Evolutionary conservation across 805 yeast species (phyloP), one percentile per base, ranked within the genome.

Genomic region (Cephaloascus fragrans): DNA sequence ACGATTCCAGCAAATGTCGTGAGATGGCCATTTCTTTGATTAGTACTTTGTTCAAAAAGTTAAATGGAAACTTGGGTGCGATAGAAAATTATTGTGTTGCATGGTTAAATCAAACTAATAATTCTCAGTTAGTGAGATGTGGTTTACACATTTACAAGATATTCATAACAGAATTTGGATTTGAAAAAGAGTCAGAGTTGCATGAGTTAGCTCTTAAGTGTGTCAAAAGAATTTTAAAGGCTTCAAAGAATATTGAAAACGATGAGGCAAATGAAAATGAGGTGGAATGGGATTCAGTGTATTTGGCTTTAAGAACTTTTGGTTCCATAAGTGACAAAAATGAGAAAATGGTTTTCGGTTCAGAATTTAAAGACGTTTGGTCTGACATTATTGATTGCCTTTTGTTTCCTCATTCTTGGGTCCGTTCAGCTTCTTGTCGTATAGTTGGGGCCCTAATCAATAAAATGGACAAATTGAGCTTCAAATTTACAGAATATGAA

Each of bases 331-430:
- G 65, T 23, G 64, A 67, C 36, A 57, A 62, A 18, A 66, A 63
- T 32, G 59, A 56, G 8, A 40, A 44, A 0, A 50, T 57, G 6
- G 46, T 50, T 4, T 64, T 64, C 36, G 39, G 43, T 3, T 31
- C 37, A 2, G 50, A 47, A 2, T 67, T 62, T 48, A 65, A 59
- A 35, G 16, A 19, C 0, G 48, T 72, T 6, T 83, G 90, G 88
- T 47, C 55, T 3, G 53, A 58, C 15, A 57, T 83, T 3, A 64
- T 75, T 18, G 71, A 69, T 3, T 59, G 77, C 20, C 65, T 88
- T 39, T 62, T 89, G 38, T 89, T 75, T 54, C 97, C 97, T 2
- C 97, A 89, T 57, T 70, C 93, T 1, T 89, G 97, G 97, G 83
- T 89, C 4, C 75, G 97, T 49, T 65, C 83, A 42, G 61, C 72